phyloP scores from a whole-genome alignment of 208 protist species.

The Plasmodiophora brassicae region DNA sequence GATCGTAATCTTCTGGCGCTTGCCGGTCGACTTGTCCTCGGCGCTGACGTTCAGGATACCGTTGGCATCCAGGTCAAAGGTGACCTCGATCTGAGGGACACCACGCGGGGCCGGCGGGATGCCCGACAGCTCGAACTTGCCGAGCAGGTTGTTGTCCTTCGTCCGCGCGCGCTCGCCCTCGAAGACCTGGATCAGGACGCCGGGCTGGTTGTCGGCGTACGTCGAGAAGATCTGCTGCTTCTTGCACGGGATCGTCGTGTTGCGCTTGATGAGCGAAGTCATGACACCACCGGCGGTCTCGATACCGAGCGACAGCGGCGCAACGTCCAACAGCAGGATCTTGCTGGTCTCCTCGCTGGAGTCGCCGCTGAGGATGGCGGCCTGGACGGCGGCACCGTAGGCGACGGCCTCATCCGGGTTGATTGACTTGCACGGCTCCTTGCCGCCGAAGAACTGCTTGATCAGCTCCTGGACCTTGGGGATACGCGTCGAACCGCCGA shows the following conservation, averaged over 20 bases:
- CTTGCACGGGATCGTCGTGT: conserved; percentile 63
- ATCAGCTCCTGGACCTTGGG: conserved; percentile 92
- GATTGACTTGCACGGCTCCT: conserved; percentile 69
- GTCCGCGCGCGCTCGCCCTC: conserved; percentile 96
- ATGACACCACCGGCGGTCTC: conserved; percentile 76
- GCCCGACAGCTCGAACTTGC: conserved; percentile 81
- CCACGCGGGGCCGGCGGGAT: conserved; percentile 71
- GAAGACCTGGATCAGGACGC: conserved; percentile 97
- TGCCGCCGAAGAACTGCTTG: conserved; percentile 89
- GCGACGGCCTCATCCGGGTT: conserved; percentile 77
- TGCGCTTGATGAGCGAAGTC: conserved; percentile 77
- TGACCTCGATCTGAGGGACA: conserved; percentile 84
- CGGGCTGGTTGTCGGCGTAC: conserved; percentile 93
- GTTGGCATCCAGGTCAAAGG: conserved; percentile 96
- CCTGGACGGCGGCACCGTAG: conserved; percentile 85
- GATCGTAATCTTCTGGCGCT: conserved; percentile 69
- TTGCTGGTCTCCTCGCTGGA: conserved; percentile 73
- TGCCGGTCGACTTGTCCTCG: conserved; percentile 83
- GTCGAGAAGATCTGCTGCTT: conserved; percentile 84
- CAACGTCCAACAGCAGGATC: conserved; percentile 58
- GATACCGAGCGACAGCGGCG: conserved; percentile 59
- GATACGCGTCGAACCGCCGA: conserved; percentile 84
- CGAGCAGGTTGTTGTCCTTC: conserved; percentile 96
- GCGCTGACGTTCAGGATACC: conserved; percentile 93
- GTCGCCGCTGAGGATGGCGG: conserved; percentile 83